Base-by-base conservation (phyloP, 257 asterid genomes). In the Forsythia viridissima region DNA sequence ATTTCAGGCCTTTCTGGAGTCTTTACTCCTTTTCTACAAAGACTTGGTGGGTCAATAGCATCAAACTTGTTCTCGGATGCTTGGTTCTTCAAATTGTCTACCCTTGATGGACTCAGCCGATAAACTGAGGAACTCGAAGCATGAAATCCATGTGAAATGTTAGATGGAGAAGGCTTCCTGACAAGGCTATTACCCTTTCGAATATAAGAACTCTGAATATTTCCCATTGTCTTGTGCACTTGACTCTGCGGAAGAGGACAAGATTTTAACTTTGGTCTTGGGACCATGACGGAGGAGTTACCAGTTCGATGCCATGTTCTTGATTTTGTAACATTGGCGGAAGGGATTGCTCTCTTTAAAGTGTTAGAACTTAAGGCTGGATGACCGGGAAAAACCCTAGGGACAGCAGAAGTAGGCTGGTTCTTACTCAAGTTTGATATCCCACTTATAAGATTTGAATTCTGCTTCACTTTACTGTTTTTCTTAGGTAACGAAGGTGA, bases 171-270 rank as follows among this genome's bases (percentile, higher is more conserved):
- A 82, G 90, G 82, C 70, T 89, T 91, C 78, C 99, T 89, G 61
- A 92, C 94, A 65, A 95, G 90, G 85, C 93, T 91, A 82, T 95
- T 93, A 75, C 97, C 97, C 89, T 89, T 90, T 57, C 98, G 91
- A 72, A 89, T 73, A 87, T 93, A 95, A 70, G 96, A 87, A 79
- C 78, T 90, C 59, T 70, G 89, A 66, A 41, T 59, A 65, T 66
- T 74, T 6, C 75, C 76, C 74, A 83, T 30, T 44, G 76, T 84
- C 82, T 86, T 86, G 66, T 84, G 72, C 51, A 75, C 77, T 68
- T 72, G 80, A 76, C 57, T 78, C 86, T 40, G 88, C 18, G 85
- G 88, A 82, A 81, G 79, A 76, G 78, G 68, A 79, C 83, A 80
- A 55, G 85, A 78, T 76, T 69, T 81, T 48, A 72, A 11, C 65